Evolutionary conservation across 129 eudicot species (phyloP).

Genomic region (Flaveria linearis): DNA sequence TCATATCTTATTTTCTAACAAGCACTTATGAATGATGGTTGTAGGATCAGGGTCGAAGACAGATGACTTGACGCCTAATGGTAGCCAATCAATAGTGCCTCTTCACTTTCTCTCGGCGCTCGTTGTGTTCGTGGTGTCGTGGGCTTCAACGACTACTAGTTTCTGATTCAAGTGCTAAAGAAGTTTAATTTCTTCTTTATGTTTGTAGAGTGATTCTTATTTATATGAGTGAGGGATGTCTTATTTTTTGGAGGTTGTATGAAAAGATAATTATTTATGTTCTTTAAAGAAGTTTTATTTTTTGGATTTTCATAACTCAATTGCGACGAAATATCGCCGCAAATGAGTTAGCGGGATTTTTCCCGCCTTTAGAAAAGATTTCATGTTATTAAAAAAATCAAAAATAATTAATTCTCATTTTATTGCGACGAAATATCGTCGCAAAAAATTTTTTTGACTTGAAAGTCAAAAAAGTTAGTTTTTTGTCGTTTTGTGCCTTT

Average conservation of each 20-base stretch:
- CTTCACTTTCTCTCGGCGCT: conserved; percentile 23
- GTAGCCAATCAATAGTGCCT: conserved; percentile 30
- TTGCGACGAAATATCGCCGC: too few species aligned
- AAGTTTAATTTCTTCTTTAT: conserved; percentile 4
- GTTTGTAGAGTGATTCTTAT: not conserved
- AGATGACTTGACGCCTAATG: conserved; percentile 41
- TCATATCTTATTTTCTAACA: not conserved
- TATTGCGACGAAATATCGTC: too few species aligned
- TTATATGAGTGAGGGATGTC: not conserved
- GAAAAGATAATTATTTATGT: too few species aligned
- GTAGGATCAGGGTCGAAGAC: conserved; percentile 57
- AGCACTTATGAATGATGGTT: not conserved
- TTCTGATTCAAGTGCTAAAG: conserved; percentile 18
- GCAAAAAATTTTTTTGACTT: too few species aligned
- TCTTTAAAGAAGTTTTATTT: too few species aligned
- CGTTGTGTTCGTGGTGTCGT: conserved; percentile 36
- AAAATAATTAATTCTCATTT: too few species aligned
- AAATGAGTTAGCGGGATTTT: too few species aligned
- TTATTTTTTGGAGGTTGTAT: not conserved
- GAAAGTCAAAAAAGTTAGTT: too few species aligned
- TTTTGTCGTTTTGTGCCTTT: too few species aligned
- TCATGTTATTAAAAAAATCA: too few species aligned
- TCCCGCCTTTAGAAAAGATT: too few species aligned
- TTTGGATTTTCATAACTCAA: too few species aligned
- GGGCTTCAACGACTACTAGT: conserved; percentile 35